Percentiles rank a stretch among this genome's conserved stretches.
phyloP scores from a whole-genome alignment of 116 monocot species.

The Papilionanthe hybrid region DNA sequence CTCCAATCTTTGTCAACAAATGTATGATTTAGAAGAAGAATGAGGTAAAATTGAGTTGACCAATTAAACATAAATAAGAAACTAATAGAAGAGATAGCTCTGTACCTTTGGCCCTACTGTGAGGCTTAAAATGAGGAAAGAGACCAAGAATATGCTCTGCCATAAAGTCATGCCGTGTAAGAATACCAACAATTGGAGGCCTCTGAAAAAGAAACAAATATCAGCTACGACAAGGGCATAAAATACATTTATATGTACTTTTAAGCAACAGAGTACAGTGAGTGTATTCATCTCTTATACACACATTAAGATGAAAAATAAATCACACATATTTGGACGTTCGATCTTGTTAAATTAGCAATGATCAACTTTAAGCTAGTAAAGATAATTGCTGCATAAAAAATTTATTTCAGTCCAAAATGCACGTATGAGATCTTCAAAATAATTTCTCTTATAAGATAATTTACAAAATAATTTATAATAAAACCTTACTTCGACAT shows the following conservation, averaged over 20 bases:
- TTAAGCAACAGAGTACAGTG: background rate
- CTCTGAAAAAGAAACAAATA: constrained; percentile 16
- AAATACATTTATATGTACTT: background rate
- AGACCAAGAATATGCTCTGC: constrained; percentile 29
- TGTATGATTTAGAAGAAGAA: background rate
- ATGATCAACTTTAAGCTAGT: background rate
- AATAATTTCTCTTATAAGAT: background rate
- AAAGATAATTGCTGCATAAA: background rate
- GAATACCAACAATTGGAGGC: constrained; percentile 35
- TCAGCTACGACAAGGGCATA: background rate
- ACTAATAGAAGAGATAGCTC: background rate
- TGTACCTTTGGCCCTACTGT: constrained; percentile 3
- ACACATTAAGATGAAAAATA: background rate
- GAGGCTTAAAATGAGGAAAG: constrained; percentile 18
- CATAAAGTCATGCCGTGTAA: constrained; percentile 46
- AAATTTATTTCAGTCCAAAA: background rate
- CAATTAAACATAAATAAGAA: background rate
- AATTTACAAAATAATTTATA: background rate
- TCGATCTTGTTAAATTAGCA: background rate
- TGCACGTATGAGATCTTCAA: background rate
- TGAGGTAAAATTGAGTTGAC: too few species aligned
- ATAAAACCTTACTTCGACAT: background rate
- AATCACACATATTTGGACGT: background rate
- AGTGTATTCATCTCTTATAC: background rate
- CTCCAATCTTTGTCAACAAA: background rate